A percentile compares a stretch with the other conserved stretches of the same genome.
These are phyloP conservation scores for Coniosporium apollinis DNA, from an alignment of 495 filamentous ascomycete genomes.

Conservation along the genomic window DNA sequence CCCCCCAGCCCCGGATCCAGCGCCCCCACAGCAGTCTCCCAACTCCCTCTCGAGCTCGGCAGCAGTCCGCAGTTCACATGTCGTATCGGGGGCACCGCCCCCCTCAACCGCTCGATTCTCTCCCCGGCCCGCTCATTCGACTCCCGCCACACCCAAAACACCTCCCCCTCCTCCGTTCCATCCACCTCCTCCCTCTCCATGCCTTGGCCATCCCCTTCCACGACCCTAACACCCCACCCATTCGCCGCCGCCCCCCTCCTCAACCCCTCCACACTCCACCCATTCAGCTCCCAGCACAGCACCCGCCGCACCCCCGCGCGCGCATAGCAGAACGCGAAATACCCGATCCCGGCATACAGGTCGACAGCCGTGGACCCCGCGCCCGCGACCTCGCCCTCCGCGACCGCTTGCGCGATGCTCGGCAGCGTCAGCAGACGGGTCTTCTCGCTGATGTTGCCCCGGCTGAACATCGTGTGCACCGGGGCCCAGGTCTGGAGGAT, in stretches of 20 bases:
- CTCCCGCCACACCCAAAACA: slow-evolving; percentile 52
- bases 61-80: slow-evolving; percentile 78
- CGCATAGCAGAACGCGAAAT: slow-evolving; percentile 72
- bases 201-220: slow-evolving; percentile 20
- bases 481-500: slow-evolving; percentile 80
- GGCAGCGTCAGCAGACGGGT: slow-evolving; percentile 46
- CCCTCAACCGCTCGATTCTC: slow-evolving; percentile 25
- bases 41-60: slow-evolving; percentile 48
- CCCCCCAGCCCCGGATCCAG: slow-evolving; percentile 34
- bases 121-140: slow-evolving; percentile 41
- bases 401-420: slow-evolving; percentile 13
- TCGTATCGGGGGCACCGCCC: slow-evolving; percentile 21
- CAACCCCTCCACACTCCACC: slow-evolving; percentile 74
- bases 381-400: slow-evolving; percentile 7
- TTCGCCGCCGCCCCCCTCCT: slow-evolving; percentile 51
- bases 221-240: slow-evolving; percentile 40
- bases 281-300: slow-evolving; percentile 77
- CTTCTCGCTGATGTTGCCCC: slow-evolving; percentile 83
- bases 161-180: slow-evolving; percentile 18
- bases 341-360: slow-evolving; percentile 83
- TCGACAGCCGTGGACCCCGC: slow-evolving; percentile 46
- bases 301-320: slow-evolving; percentile 51
- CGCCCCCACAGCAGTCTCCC: slow-evolving; percentile 46
- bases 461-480: slow-evolving; percentile 76
- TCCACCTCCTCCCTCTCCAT: slow-evolving; percentile 8